Percentiles rank a stretch among this genome's conserved stretches.
phyloP scores from a whole-genome alignment of 305 asterid species.

The Solanum aculeatissimum region DNA sequence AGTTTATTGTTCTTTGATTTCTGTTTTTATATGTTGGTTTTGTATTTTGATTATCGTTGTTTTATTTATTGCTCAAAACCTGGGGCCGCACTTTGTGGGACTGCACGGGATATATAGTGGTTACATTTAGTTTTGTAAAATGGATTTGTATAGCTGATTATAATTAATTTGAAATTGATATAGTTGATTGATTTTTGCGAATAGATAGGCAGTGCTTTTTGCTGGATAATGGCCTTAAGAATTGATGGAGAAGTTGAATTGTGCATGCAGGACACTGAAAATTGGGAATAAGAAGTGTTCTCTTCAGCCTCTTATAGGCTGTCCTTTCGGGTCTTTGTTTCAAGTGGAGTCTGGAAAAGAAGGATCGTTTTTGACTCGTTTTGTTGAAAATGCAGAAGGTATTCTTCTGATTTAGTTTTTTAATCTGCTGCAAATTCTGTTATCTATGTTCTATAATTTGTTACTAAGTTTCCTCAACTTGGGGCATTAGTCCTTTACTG shows the following conservation, averaged over 20 bases:
- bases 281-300: constrained; percentile 69
- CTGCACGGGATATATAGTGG: too few relatives aligned
- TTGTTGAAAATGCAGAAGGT: constrained; percentile 55
- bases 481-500: not conserved
- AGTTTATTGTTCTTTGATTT: too few relatives aligned
- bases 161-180: not conserved
- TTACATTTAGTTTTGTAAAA: not conserved
- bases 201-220: not conserved
- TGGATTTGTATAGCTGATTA: not conserved
- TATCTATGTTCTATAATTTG: not conserved
- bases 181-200: not conserved
- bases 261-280: constrained; percentile 49
- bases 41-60: too few relatives aligned
- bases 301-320: constrained; percentile 74
- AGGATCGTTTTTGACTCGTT: constrained; percentile 54
- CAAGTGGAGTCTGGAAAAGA: constrained; percentile 58
- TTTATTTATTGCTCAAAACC: too few relatives aligned
- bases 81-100: too few relatives aligned
- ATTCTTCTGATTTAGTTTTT: not conserved
- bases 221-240: not conserved
- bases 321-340: constrained; percentile 72
- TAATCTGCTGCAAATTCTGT: not conserved
- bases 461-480: not conserved
- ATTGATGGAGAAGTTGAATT: not conserved
- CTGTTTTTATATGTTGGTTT: too few relatives aligned